Conservation (phyloP, 352 stramenopile genomes). For the Thalassiosira livingstoniorum region DNA sequence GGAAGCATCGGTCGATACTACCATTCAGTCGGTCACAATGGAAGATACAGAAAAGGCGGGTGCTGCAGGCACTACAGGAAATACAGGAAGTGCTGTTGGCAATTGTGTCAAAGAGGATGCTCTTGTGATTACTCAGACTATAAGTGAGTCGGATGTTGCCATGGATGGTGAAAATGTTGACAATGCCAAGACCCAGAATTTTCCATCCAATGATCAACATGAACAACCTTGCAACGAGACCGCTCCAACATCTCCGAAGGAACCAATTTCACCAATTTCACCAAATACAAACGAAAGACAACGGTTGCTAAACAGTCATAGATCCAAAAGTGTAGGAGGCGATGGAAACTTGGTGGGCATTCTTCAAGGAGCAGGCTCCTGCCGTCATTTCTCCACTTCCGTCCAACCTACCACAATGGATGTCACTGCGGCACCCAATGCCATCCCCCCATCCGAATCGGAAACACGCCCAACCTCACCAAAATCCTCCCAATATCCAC, state of each 20-base stretch:
- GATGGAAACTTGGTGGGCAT: not conserved
- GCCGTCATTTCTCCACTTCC: not conserved
- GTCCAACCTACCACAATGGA: not conserved
- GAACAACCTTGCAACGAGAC: not conserved
- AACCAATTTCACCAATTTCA: too few species aligned
- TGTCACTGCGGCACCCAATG: not conserved
- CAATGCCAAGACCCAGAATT: not conserved
- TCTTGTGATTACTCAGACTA: too few species aligned
- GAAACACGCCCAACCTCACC: not conserved
- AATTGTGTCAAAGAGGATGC: too few species aligned
- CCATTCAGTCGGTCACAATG: slow-evolving; percentile 9
- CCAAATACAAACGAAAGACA: not conserved
- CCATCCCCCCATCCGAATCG: not conserved
- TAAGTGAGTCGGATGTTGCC: too few species aligned
- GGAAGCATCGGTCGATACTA: slow-evolving; percentile 42
- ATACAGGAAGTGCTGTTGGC: too few species aligned
- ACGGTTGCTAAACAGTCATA: not conserved
- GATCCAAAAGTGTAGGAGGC: not conserved
- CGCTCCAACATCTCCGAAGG: too few species aligned
- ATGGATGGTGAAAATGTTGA: not conserved
- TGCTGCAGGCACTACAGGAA: slow-evolving; percentile 16
- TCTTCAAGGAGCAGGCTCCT: not conserved
- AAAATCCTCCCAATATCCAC: not conserved
- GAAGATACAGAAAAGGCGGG: slow-evolving; percentile 20
- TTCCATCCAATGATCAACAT: not conserved